Percentiles rank a stretch among this genome's conserved stretches.
phyloP scores from a whole-genome alignment of 805 yeast species.

The Yamadazyma laniorum region DNA sequence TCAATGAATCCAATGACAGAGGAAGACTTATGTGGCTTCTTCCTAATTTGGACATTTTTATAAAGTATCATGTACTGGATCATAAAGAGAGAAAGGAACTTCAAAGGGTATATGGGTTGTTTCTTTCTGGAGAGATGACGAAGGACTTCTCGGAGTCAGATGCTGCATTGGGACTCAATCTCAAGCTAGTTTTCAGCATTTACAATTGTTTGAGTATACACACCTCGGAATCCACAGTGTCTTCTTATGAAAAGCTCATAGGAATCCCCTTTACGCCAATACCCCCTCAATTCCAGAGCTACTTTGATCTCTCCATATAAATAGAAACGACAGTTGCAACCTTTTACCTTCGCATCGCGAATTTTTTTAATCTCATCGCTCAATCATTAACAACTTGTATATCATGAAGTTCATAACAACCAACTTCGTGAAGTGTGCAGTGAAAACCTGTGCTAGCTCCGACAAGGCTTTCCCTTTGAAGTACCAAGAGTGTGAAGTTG shows the following conservation, averaged over 20 bases:
- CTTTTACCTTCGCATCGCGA: neutral
- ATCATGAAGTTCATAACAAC: slow-evolving; percentile 92
- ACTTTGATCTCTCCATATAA: no score
- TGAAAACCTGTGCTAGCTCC: slow-evolving; percentile 72
- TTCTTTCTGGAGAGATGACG: neutral
- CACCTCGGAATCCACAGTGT: neutral
- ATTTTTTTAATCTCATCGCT: slow-evolving; percentile 12
- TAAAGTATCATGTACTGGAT: neutral
- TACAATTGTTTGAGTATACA: slow-evolving; percentile 12
- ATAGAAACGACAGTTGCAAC: no score
- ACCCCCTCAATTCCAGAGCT: neutral
- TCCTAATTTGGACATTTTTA: slow-evolving; percentile 28
- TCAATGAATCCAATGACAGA: slow-evolving; percentile 25
- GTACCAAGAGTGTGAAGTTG: slow-evolving; percentile 59
- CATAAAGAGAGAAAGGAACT: slow-evolving; percentile 2
- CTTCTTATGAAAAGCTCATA: neutral
- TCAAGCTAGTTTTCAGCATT: slow-evolving; percentile 18
- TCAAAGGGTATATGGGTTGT: neutral
- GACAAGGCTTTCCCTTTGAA: slow-evolving; percentile 78
- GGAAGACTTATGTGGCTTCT: slow-evolving; percentile 36
- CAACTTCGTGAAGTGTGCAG: slow-evolving; percentile 92
- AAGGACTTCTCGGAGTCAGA: neutral
- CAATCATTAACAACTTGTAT: neutral
- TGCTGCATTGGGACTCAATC: slow-evolving; percentile 1
- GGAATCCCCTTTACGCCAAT: neutral